Evolutionary conservation across 2,329 filamentous ascomycete species (phyloP), one percentile per base, ranked within the genome.

Genomic region (Neonectria faginata): DNA sequence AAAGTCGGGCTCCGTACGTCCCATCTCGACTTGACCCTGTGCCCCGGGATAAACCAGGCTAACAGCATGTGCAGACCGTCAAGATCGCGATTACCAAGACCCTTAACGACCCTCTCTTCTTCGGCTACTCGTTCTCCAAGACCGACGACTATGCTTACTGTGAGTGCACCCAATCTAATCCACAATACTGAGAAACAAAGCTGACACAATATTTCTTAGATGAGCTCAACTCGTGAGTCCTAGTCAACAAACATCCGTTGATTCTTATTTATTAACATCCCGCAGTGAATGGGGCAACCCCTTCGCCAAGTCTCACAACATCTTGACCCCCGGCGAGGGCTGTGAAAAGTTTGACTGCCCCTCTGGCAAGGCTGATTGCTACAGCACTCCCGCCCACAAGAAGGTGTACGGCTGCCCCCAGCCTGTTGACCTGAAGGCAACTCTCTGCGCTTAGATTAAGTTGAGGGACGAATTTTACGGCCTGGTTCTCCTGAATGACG

Each of bases 331-430:
- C 2, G 79, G 79, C 20, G 58, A 62, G 0, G 80, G 79, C 44
- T 82, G 80, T 69, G 51, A 78, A 67, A 12, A 65, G 5, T 82
- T 82, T 63, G 72, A 82, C 70, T 82, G 81, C 70, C 69, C 67
- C 14, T 51, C 80, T 29, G 73, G 72, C 67, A 67, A 80, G 14
- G 69, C 75, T 2, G 60, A 25, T 44, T 82, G 80, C 77, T 82
- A 82, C 74, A 82, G 79, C 74, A 77, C 74, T 0, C 76, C 78
- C 7, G 70, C 63, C 5, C 51, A 64, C 45, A 80, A 79, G 76
- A 81, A 76, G 68, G 79, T 82, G 9, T 79, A 76, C 60, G 77
- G 78, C 59, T 82, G 80, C 75, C 79, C 80, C 3, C 71, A 76
- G 68, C 80, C 80, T 9, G 78, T 80, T 31, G 74, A 78, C 53